Base-by-base conservation (phyloP, 2,329 filamentous ascomycete species). In the Alternaria arbusti region DNA sequence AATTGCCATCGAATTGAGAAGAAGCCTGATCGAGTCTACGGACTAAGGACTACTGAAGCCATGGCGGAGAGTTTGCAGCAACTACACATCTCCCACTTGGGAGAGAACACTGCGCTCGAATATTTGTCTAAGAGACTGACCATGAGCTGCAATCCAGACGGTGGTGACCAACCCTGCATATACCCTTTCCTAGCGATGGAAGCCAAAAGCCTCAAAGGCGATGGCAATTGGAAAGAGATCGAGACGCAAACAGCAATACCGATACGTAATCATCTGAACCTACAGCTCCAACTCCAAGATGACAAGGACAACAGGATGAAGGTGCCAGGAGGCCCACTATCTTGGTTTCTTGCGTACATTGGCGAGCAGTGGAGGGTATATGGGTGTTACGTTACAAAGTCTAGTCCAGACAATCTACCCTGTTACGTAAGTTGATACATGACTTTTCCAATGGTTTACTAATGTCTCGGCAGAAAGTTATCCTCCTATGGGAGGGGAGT, bases 151-250 rank as follows among this genome's bases (percentile, higher is more conserved):
- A 68, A 70, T 54, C 68, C 58, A 11, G 64, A 71, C 12, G 59
- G 64, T 28, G 57, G 64, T 54, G 65, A 62, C 11, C n/a, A 23
- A 43, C 22, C 59, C 11, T 61, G 63, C 6, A 60, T 66, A 30
- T 73, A 68, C 43, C 70, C 70, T 8, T 73, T 73, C 56, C 55
- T 73, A 13, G 47, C 69, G 17, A 32, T 64, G 10, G 70, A 73
- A 46, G 67, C 69, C 3, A 73, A 73, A 23, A 50, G 63, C 28
- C 63, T 54, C 20, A 67, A 71, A 47, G 22, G 67, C 15, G 17
- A 32, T 9, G 36, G 56, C n/a, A 67, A 47, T 43, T 73, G 69
- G 26, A 52, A 59, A 10, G 10, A 68, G 8, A 73, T 71, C 6
- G 64, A 70, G 57, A 59, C 51, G 4, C 69, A 71, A 32, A 67